phyloP scores from a whole-genome alignment of 192 early-diverging fungal genomes.

The Dissophora ornata region DNA sequence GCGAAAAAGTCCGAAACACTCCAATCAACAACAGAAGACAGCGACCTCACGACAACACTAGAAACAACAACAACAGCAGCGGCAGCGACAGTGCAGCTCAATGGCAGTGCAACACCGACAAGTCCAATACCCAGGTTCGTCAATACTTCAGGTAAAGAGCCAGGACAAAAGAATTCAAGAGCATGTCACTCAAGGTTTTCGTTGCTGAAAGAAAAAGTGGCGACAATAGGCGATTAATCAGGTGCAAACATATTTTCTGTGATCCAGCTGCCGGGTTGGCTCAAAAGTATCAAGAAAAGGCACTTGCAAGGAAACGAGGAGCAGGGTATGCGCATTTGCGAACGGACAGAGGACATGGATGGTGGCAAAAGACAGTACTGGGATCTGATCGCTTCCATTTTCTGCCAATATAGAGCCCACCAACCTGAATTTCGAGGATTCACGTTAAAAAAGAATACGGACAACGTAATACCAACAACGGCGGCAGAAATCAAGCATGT shows the following conservation, averaged over 20 bases:
- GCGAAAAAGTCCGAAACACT: neutral
- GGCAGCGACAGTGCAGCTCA: neutral
- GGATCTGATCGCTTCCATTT: neutral
- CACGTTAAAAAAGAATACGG: neutral
- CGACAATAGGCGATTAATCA: neutral
- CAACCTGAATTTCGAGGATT: conserved; percentile 37
- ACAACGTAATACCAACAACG: neutral
- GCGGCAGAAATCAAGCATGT: neutral
- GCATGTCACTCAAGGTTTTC: too few species aligned
- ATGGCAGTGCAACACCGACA: too few species aligned
- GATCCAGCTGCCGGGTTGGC: conserved; percentile 8
- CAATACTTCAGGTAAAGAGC: too few species aligned
- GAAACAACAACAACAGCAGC: neutral
- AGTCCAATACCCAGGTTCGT: too few species aligned
- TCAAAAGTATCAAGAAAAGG: conserved; percentile 34
- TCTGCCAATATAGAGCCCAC: conserved; percentile 10
- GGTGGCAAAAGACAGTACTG: neutral
- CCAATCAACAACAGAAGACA: neutral
- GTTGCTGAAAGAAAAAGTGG: too few species aligned
- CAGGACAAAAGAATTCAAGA: too few species aligned
- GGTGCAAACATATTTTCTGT: neutral
- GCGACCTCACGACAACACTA: neutral
- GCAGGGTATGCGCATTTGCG: conserved; percentile 18
- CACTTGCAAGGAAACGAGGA: conserved; percentile 32
- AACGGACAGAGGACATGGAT: neutral